Conservation (phyloP, 1,284 basidiomycete species). For the Pyrrhoderma noxium region DNA sequence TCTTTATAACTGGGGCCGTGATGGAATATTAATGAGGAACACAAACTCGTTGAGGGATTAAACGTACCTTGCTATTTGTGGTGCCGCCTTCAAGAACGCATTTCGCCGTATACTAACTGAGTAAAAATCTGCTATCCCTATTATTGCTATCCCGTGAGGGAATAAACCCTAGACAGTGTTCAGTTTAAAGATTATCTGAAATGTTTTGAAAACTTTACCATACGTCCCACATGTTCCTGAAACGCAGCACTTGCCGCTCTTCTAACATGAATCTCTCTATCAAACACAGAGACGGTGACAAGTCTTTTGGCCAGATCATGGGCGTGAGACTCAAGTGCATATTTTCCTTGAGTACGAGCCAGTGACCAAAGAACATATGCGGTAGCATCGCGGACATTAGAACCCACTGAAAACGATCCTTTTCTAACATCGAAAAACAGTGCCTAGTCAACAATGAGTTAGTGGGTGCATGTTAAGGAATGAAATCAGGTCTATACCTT, state of each 20-base stretch:
- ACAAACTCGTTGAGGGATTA: constrained; percentile 7
- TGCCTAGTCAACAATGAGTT: constrained; percentile 44
- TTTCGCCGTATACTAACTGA: constrained; percentile 82
- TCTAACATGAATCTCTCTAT: constrained; percentile 93
- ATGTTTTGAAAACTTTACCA: constrained; percentile 44
- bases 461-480: constrained; percentile 12
- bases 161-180: constrained; percentile 61
- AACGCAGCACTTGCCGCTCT: constrained; percentile 96
- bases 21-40: constrained; percentile 12
- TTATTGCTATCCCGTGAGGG: constrained; percentile 89
- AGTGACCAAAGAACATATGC: constrained; percentile 95
- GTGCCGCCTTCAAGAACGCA: constrained; percentile 78
- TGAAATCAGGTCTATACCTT: constrained; percentile 45
- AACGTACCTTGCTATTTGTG: constrained; percentile 77
- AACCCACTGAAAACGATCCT: constrained; percentile 88
- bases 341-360: constrained; percentile 65
- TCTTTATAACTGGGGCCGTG: constrained; percentile 50
- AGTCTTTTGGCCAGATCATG: constrained; percentile 62
- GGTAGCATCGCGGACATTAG: constrained; percentile 91
- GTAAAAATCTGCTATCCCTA: constrained; percentile 92
- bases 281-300: constrained; percentile 76
- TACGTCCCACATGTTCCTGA: constrained; percentile 93
- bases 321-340: constrained; percentile 58
- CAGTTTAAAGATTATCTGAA: constrained; percentile 11
- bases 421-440: constrained; percentile 89